A percentile compares a stretch with the other conserved stretches of the same genome.
Conservation (phyloP, 805 yeast species). For the Metschnikowia reukaufii region DNA sequence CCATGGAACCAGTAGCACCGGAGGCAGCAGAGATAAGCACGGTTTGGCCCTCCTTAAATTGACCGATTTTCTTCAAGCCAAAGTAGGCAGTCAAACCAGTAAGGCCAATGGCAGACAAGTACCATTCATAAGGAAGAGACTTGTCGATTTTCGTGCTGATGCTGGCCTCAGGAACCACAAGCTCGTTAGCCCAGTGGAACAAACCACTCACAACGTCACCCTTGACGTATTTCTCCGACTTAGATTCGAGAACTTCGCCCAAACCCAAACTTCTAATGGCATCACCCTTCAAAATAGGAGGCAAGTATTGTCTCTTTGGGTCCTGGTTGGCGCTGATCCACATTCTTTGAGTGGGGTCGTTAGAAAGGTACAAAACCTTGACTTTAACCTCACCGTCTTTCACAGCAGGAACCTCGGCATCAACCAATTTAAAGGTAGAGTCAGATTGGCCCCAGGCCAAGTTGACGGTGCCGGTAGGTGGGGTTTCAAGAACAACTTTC, state of each 20-base stretch:
- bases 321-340: constrained; percentile 47
- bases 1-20: constrained; percentile 70
- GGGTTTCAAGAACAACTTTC: constrained; percentile 23
- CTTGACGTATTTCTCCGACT: constrained; percentile 34
- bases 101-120: constrained; percentile 51
- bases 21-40: constrained; percentile 64
- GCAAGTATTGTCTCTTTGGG: constrained; percentile 31
- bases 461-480: constrained; percentile 25
- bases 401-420: constrained; percentile 19
- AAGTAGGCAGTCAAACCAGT: constrained; percentile 64
- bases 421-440: constrained; percentile 32
- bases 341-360: constrained; percentile 63
- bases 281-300: constrained; percentile 45
- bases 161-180: constrained; percentile 29
- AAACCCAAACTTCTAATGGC: constrained; percentile 48
- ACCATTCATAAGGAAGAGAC: constrained; percentile 40
- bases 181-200: constrained; percentile 51
- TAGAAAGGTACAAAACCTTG: constrained; percentile 49
- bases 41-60: constrained; percentile 44
- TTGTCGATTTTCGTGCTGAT: constrained; percentile 32
- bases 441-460: constrained; percentile 22
- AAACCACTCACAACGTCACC: constrained; percentile 46
- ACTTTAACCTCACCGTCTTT: constrained; percentile 44
- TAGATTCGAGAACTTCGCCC: constrained; percentile 50
- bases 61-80: constrained; percentile 52